Conservation (phyloP, 768 basidiomycete genomes). For the Terana coerulea region DNA sequence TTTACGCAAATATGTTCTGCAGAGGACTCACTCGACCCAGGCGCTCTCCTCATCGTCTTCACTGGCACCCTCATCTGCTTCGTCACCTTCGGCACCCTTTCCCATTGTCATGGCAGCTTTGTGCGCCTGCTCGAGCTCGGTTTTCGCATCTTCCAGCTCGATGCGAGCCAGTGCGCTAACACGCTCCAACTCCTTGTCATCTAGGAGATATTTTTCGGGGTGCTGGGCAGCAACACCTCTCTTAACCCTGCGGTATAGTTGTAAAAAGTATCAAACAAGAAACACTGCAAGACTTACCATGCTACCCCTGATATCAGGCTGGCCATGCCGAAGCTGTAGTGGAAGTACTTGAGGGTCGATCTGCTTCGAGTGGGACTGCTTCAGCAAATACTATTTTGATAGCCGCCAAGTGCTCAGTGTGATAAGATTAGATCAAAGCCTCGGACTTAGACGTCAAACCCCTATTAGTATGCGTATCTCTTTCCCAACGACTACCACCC, state of each 20-base stretch:
- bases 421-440: constrained; percentile 4
- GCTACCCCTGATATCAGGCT: constrained; percentile 15
- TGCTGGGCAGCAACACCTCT: constrained; percentile 71
- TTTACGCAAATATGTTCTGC: constrained; percentile 9
- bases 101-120: constrained; percentile 72
- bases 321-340: constrained; percentile 6
- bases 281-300: constrained; percentile 1
- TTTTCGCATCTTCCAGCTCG: constrained; percentile 85
- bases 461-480: no score
- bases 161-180: constrained; percentile 85
- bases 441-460: no score
- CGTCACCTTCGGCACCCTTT: constrained; percentile 59
- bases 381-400: constrained; percentile 6
- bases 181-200: constrained; percentile 85
- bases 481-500: no score
- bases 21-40: constrained; percentile 84
- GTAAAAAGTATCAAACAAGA: neutral
- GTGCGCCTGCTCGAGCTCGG: constrained; percentile 80
- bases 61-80: constrained; percentile 52
- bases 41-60: constrained; percentile 44
- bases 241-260: constrained; percentile 52
- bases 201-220: constrained; percentile 85
- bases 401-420: neutral
- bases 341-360: neutral
- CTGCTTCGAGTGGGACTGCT: neutral